Conservation (phyloP, 768 basidiomycete species). For the Russula emetica region DNA sequence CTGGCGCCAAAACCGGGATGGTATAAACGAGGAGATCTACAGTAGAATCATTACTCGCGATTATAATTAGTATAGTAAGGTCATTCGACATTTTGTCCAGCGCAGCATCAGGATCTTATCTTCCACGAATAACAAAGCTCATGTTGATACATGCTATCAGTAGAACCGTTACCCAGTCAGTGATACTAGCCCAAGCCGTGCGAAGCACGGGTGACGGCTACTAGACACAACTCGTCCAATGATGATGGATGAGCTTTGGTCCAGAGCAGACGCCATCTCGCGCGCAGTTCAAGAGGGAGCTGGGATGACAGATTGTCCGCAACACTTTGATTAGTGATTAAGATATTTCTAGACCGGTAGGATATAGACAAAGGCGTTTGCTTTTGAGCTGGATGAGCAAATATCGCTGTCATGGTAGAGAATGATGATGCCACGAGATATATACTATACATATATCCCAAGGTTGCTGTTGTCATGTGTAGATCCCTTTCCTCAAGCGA, state of each 20-base stretch:
- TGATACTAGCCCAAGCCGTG: too few species aligned
- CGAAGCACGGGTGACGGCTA: too few species aligned
- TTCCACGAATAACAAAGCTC: too few species aligned
- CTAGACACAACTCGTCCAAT: background rate
- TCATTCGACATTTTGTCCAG: too few species aligned
- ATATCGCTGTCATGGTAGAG: background rate
- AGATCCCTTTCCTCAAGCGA: constrained; percentile 31
- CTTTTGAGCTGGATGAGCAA: background rate
- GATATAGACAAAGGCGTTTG: background rate
- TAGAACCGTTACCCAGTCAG: too few species aligned
- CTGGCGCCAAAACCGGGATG: too few species aligned
- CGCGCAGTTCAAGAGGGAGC: background rate
- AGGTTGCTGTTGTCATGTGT: constrained; percentile 4
- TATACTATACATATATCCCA: background rate
- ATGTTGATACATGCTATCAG: too few species aligned
- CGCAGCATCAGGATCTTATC: too few species aligned
- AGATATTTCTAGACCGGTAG: background rate
- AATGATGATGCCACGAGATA: background rate
- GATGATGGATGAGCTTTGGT: background rate
- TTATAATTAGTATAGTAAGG: too few species aligned
- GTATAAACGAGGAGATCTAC: too few species aligned
- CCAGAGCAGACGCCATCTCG: background rate
- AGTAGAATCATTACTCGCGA: too few species aligned
- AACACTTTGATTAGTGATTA: background rate
- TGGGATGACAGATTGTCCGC: background rate